phyloP scores from a whole-genome alignment of 768 basidiomycete species.

The Tylopilus vinaceipallidus region DNA sequence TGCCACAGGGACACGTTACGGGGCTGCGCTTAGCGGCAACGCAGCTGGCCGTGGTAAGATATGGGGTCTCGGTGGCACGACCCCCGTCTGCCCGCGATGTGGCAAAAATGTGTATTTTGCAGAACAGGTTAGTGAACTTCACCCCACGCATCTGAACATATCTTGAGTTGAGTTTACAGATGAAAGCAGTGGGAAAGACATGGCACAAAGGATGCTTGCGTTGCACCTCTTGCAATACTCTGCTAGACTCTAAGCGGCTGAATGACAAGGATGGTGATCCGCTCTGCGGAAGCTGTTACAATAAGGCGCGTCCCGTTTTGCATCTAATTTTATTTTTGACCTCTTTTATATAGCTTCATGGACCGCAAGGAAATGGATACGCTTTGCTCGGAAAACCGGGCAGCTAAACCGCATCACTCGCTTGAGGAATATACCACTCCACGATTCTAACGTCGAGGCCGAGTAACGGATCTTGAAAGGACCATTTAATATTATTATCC shows the following conservation, averaged over 20 bases:
- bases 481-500: constrained; percentile 20
- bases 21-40: constrained; percentile 48
- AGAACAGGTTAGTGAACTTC: constrained; percentile 55
- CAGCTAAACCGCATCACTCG: constrained; percentile 26
- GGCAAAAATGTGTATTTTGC: constrained; percentile 81
- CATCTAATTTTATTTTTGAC: not conserved
- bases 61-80: constrained; percentile 50
- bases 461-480: constrained; percentile 8
- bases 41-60: constrained; percentile 42
- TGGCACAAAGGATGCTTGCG: constrained; percentile 77
- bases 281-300: constrained; percentile 70
- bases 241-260: constrained; percentile 68
- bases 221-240: constrained; percentile 68
- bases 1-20: constrained; percentile 66
- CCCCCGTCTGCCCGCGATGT: constrained; percentile 68
- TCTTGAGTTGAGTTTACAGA: constrained; percentile 39
- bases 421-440: not conserved
- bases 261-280: constrained; percentile 76
- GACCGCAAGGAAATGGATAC: constrained; percentile 73
- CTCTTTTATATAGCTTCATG: constrained; percentile 51
- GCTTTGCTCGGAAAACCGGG: constrained; percentile 61
- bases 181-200: constrained; percentile 78
- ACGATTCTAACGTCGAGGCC: constrained; percentile 7
- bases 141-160: not conserved
- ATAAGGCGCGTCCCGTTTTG: constrained; percentile 43